Conservation (phyloP, 495 filamentous ascomycete species). For the Lentithecium fluviatile region DNA sequence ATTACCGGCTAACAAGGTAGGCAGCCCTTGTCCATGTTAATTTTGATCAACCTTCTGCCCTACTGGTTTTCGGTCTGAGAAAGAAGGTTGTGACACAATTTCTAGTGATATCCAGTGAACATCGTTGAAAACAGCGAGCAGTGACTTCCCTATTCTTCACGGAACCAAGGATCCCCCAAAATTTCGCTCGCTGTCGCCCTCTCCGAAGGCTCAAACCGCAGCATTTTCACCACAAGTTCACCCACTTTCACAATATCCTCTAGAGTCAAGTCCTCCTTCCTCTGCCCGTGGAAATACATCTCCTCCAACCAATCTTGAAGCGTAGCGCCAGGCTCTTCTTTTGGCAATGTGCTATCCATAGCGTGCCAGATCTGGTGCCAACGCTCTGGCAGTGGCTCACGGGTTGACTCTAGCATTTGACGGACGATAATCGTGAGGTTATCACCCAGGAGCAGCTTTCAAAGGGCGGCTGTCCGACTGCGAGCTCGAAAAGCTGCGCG, state of each 20-base stretch:
- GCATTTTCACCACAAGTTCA: conserved; percentile 39
- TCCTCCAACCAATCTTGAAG: conserved; percentile 47
- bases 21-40: too few relatives aligned
- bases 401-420: conserved; percentile 1
- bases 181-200: conserved; percentile 43
- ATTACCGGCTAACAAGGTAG: too few relatives aligned
- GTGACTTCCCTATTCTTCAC: conserved; percentile 2
- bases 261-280: conserved; percentile 36
- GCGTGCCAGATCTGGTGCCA: conserved; percentile 8
- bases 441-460: conserved; percentile 3
- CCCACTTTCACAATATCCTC: conserved; percentile 42
- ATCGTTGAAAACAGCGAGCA: too few relatives aligned
- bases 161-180: conserved; percentile 43
- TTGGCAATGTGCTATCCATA: conserved; percentile 3
- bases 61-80: too few relatives aligned
- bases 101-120: too few relatives aligned
- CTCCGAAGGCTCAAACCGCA: conserved; percentile 42
- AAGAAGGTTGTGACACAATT: too few relatives aligned
- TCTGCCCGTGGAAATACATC: conserved; percentile 40
- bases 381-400: conserved; percentile 6
- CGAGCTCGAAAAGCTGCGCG: too few relatives aligned
- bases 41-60: too few relatives aligned
- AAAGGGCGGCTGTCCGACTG: not conserved
- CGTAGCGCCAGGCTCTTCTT: conserved; percentile 18
- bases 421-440: not conserved